Conservation (phyloP, 2,329 filamentous ascomycete species). For the Ophiobolus disseminans region DNA sequence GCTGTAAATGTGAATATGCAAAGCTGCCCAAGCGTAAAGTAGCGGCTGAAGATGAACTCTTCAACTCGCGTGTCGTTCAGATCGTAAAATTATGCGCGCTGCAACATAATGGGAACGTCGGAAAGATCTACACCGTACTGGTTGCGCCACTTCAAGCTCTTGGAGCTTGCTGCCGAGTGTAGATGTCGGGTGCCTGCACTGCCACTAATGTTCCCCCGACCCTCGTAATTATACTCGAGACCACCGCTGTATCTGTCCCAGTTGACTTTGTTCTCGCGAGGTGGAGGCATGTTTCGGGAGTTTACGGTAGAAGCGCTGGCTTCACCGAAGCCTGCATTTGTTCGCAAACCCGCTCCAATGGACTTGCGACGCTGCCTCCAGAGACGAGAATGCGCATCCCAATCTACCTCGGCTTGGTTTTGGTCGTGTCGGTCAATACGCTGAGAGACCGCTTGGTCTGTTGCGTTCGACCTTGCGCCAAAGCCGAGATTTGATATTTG, state of each 20-base stretch:
- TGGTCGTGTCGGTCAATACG: constrained; percentile 24
- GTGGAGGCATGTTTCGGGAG: constrained; percentile 11
- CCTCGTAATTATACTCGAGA: constrained; percentile 45
- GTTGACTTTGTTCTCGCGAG: constrained; percentile 9
- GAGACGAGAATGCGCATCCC: constrained; percentile 35
- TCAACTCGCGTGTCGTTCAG: background rate
- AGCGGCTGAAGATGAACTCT: background rate
- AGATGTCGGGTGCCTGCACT: constrained; percentile 45
- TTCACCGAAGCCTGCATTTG: constrained; percentile 13
- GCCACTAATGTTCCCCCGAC: constrained; percentile 42
- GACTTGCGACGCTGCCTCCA: constrained; percentile 43
- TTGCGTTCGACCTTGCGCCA: constrained; percentile 19
- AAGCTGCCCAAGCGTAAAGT: constrained; percentile 15
- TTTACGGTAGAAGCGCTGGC: constrained; percentile 9
- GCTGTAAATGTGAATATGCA: constrained; percentile 8
- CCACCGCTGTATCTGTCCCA: constrained; percentile 49
- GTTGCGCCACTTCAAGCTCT: constrained; percentile 38
- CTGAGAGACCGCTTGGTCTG: constrained; percentile 27
- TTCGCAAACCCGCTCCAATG: constrained; percentile 34
- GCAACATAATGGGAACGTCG: constrained; percentile 42
- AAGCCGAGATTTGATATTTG: constrained; percentile 10
- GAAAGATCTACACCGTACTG: constrained; percentile 43
- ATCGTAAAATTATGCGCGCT: constrained; percentile 13
- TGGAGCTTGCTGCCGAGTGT: constrained; percentile 38
- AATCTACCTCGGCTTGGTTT: constrained; percentile 22